These are phyloP conservation scores for Hortaea werneckii DNA, from an alignment of 2,329 filamentous ascomycete genomes.

Conservation along the genomic window DNA sequence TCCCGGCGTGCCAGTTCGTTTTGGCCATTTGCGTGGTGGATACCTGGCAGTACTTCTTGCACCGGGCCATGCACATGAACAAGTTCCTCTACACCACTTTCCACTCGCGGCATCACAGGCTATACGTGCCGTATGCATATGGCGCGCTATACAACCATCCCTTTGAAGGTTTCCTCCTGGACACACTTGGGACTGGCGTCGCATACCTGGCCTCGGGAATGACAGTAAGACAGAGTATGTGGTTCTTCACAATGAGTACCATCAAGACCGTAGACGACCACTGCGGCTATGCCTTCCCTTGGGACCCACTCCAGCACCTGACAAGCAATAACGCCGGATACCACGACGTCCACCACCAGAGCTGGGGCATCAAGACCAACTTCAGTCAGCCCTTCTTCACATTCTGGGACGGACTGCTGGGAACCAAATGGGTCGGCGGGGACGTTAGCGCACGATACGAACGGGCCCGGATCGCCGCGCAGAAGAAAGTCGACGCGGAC, in stretches of 20 bases:
- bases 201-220: constrained; percentile 73
- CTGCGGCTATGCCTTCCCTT: constrained; percentile 91
- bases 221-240: constrained; percentile 76
- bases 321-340: constrained; percentile 94
- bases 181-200: constrained; percentile 77
- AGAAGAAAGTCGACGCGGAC: constrained; percentile 47
- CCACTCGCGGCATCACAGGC: constrained; percentile 88
- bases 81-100: constrained; percentile 91
- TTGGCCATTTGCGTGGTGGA: constrained; percentile 70
- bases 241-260: constrained; percentile 79
- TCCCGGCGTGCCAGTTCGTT: constrained; percentile 69
- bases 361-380: constrained; percentile 97
- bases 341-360: constrained; percentile 97
- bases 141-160: constrained; percentile 96
- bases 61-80: constrained; percentile 95
- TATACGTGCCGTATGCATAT: constrained; percentile 96
- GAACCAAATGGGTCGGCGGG: constrained; percentile 71
- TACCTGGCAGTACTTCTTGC: constrained; percentile 97
- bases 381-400: constrained; percentile 79
- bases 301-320: constrained; percentile 83
- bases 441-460: constrained; percentile 51
- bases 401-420: constrained; percentile 78
- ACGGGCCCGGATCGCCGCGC: constrained; percentile 44
- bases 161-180: constrained; percentile 83
- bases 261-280: constrained; percentile 98